These are phyloP conservation scores for Dendrostoma leiphaemia DNA, from an alignment of 2,329 filamentous ascomycete genomes.

Conservation along the genomic window DNA sequence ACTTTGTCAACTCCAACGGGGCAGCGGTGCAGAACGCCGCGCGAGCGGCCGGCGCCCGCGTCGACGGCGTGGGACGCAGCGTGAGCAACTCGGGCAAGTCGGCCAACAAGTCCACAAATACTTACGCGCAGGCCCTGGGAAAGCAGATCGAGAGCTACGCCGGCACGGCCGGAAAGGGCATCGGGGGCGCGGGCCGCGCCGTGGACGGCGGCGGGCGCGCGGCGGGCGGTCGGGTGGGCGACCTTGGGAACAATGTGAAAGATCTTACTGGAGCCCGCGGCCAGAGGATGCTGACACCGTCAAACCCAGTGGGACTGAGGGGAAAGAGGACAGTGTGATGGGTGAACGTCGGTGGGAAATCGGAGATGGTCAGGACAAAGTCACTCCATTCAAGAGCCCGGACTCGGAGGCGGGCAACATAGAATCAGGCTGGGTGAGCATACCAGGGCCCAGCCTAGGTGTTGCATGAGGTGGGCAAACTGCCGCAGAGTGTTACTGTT, in stretches of 20 bases:
- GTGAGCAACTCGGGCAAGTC: slow-evolving; percentile 16
- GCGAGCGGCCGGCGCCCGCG: slow-evolving; percentile 4
- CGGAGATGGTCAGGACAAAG: too few relatives aligned
- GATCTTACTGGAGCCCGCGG: slow-evolving; percentile 13
- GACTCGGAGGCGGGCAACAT: not conserved
- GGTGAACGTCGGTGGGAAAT: not conserved
- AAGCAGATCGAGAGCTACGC: slow-evolving; percentile 6
- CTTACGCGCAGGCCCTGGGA: slow-evolving; percentile 3
- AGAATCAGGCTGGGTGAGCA: not conserved
- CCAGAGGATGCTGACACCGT: slow-evolving; percentile 14
- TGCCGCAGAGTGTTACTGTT: too few relatives aligned
- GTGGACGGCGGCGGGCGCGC: slow-evolving; percentile 17
- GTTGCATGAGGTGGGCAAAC: too few relatives aligned
- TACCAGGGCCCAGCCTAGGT: not conserved
- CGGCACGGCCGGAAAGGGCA: slow-evolving; percentile 9
- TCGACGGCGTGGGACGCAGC: slow-evolving; percentile 12
- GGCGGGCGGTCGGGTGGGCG: slow-evolving; percentile 9
- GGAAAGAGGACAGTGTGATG: slow-evolving; percentile 12
- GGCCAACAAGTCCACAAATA: slow-evolving; percentile 5
- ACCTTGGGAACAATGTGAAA: slow-evolving; percentile 15
- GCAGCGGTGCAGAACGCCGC: slow-evolving; percentile 12
- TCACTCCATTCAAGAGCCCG: too few relatives aligned
- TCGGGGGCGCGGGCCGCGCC: slow-evolving; percentile 7
- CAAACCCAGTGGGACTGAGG: slow-evolving; percentile 13
- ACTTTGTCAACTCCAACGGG: slow-evolving; percentile 16